phyloP scores from a whole-genome alignment of 257 asterid genomes.

The Cynanchum wilfordii region DNA sequence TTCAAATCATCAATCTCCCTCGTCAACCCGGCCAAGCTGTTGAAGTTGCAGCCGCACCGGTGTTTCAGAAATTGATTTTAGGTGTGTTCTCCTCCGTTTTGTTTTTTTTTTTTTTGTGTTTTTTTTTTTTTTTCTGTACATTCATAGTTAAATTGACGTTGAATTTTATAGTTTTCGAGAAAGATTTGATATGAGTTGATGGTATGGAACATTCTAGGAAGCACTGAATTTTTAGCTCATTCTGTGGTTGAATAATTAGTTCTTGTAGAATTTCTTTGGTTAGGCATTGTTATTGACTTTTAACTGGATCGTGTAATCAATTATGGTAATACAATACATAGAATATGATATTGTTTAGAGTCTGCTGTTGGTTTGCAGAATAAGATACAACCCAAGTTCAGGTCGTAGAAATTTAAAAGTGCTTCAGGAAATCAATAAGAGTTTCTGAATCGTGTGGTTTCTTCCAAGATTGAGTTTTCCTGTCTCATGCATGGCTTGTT shows the following conservation, averaged over 20 bases:
- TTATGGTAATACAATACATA: neutral
- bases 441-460: neutral
- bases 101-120: neutral
- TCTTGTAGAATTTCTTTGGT: neutral
- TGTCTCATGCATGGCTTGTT: neutral
- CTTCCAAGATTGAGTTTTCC: neutral
- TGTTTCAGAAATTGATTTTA: conserved; percentile 63
- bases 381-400: neutral
- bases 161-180: neutral
- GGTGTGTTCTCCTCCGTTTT: conserved; percentile 29
- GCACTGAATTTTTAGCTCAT: neutral
- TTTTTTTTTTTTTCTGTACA: neutral
- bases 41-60: conserved; percentile 58
- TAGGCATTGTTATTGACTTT: neutral
- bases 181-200: neutral
- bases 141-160: neutral
- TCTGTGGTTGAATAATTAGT: neutral
- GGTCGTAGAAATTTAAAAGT: neutral
- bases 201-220: neutral
- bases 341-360: neutral
- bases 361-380: neutral
- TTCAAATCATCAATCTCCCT: conserved; percentile 52
- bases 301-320: neutral
- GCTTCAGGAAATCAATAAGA: neutral
- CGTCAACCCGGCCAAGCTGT: conserved; percentile 54